Percentiles rank a stretch among this genome's conserved stretches.
Evolutionary conservation across 164 flowering plant genomes (phyloP).

Genomic region (Malania oleifera): DNA sequence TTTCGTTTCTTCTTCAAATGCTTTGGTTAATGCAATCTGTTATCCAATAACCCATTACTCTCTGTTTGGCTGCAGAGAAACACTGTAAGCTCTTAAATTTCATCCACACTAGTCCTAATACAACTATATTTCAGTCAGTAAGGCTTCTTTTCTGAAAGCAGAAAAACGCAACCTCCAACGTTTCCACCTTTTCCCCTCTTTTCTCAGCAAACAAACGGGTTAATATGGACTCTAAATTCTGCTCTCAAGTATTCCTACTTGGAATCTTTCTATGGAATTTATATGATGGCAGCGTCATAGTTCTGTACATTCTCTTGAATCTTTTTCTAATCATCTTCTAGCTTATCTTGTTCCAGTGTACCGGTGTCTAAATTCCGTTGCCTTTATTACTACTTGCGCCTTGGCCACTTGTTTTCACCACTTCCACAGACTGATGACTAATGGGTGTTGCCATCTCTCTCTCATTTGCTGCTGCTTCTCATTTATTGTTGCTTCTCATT

Average conservation of each 20-base stretch:
- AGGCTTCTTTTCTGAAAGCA: too few relatives aligned
- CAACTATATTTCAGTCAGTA: too few relatives aligned
- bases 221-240: neutral
- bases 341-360: neutral
- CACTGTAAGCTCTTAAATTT: too few relatives aligned
- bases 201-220: too few relatives aligned
- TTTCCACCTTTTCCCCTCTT: too few relatives aligned
- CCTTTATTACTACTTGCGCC: slow-evolving; percentile 4
- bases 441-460: slow-evolving; percentile 9
- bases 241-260: neutral
- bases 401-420: slow-evolving; percentile 10
- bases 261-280: neutral
- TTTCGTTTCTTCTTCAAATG: neutral
- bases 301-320: neutral
- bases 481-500: slow-evolving; percentile 14
- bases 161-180: too few relatives aligned
- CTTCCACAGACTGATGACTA: slow-evolving; percentile 13
- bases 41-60: too few relatives aligned
- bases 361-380: slow-evolving; percentile 17
- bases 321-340: neutral
- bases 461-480: slow-evolving; percentile 5
- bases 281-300: neutral
- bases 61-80: too few relatives aligned
- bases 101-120: too few relatives aligned
- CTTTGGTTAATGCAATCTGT: neutral